Evolutionary conservation across 1,284 basidiomycete genomes (phyloP).

Genomic region (Microbotryomycetes sp.): DNA sequence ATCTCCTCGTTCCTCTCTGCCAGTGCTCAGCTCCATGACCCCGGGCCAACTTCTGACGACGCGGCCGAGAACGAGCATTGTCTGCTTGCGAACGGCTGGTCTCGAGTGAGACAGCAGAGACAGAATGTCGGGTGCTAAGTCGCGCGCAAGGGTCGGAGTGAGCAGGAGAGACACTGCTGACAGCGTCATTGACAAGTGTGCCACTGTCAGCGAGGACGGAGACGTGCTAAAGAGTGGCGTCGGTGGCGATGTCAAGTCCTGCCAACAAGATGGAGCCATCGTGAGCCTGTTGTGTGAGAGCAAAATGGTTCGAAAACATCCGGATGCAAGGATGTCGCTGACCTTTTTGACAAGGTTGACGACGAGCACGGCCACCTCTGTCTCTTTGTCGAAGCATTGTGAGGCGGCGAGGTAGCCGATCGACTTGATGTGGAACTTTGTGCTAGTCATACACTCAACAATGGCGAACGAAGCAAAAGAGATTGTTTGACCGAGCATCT

Average conservation of each 20-base stretch:
- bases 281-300: constrained; percentile 1
- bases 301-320: constrained; percentile 5
- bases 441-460: constrained; percentile 94
- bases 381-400: constrained; percentile 87
- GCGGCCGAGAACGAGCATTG: constrained; percentile 33
- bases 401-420: constrained; percentile 92
- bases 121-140: constrained; percentile 79
- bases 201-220: constrained; percentile 38
- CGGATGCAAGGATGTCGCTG: neutral
- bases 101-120: constrained; percentile 86
- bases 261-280: constrained; percentile 2
- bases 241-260: constrained; percentile 72
- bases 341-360: constrained; percentile 98
- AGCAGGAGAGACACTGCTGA: constrained; percentile 84
- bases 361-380: constrained; percentile 94
- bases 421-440: constrained; percentile 83
- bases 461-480: constrained; percentile 86
- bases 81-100: constrained; percentile 48
- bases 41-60: constrained; percentile 30
- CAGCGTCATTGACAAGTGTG: constrained; percentile 48
- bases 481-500: constrained; percentile 90
- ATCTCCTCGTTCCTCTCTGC: constrained; percentile 29
- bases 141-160: constrained; percentile 78
- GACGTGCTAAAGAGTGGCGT: constrained; percentile 66
- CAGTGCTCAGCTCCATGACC: constrained; percentile 22